Base-by-base conservation (phyloP, 2,329 filamentous ascomycete species). In the Ilyonectria robusta region DNA sequence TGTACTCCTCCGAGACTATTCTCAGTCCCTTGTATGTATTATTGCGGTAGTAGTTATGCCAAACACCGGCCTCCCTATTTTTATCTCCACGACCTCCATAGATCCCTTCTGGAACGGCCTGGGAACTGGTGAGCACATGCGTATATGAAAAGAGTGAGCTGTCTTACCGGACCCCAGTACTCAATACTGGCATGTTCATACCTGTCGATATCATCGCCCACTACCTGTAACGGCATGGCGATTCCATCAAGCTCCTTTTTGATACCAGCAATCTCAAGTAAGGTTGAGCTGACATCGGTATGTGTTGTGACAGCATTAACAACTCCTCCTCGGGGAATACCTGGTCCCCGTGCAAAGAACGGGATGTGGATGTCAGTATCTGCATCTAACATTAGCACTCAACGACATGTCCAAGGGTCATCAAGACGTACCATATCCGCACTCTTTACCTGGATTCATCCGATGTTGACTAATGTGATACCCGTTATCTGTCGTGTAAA, bases 1-100 rank as follows among this genome's bases (percentile, higher is more conserved):
- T 87, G 66, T 88, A 89, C 2, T 78, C 78, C 1, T 82, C 72
- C 0, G 80, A 78, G 1, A 84, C 77, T 1, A 89, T 70, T 2
- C 87, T 81, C 0, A 88, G 59, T 0, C 79, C 81, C 68, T 88
- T 88, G 77, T 88, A 89, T 0, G 86, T 88, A 71, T 88, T 88
- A 51, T 80, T 81, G 4, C 23, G 44, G 31, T 58, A 57, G 17
- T 37, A 21, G 42, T 62, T 62, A n/a, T 56, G 29, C 59, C 59
- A 62, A 3, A 33, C 35, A 5, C 59, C 59, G 6, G 59, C 59
- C 40, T 62, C 59, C 31, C 59, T 21, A 29, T 62, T 17, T n/a
- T 51, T 53, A 19, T 62, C 59, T n/a, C 50, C 54, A 1, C 48
- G 48, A 4, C 40, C 53, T 35, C 59, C 59, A 31, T 62, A 44